These are phyloP conservation scores for Sphagnum contortum DNA, from an alignment of 225 moss, liverwort and hornwort genomes.

Conservation along the genomic window DNA sequence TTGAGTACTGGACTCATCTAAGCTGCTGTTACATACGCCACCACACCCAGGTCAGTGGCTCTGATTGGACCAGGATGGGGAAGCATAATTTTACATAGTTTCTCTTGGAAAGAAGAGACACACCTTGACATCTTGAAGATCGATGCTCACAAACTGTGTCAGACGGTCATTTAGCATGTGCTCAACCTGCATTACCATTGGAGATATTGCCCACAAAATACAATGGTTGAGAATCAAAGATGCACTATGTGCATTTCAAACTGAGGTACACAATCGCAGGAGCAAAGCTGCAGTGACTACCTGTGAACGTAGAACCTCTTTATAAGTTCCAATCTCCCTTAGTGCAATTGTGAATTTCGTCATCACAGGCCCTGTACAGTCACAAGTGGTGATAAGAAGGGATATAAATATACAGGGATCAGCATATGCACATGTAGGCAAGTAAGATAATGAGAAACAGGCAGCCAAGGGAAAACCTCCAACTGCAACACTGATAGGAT, in stretches of 20 bases:
- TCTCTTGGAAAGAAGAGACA: conserved; percentile 3
- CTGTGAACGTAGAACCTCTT: conserved; percentile 91
- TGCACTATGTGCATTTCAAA: neutral
- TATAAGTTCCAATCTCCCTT: conserved; percentile 93
- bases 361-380: conserved; percentile 74
- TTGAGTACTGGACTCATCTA: conserved; percentile 5
- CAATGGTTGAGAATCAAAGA: neutral
- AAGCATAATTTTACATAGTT: conserved; percentile 2
- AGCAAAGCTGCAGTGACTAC: conserved; percentile 6
- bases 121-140: conserved; percentile 91
- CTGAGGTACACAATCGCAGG: neutral
- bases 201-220: conserved; percentile 1
- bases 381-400: neutral
- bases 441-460: neutral
- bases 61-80: neutral
- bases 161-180: conserved; percentile 94
- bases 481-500: conserved; percentile 87
- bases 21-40: neutral
- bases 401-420: too few relatives aligned
- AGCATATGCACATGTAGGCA: too few relatives aligned
- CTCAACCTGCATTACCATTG: conserved; percentile 45
- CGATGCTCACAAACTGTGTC: conserved; percentile 85
- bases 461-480: conserved; percentile 42
- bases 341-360: conserved; percentile 94
- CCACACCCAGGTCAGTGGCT: conserved; percentile 8